Evolutionary conservation across 164 flowering plant genomes (phyloP).

Genomic region (Umbellularia californica): DNA sequence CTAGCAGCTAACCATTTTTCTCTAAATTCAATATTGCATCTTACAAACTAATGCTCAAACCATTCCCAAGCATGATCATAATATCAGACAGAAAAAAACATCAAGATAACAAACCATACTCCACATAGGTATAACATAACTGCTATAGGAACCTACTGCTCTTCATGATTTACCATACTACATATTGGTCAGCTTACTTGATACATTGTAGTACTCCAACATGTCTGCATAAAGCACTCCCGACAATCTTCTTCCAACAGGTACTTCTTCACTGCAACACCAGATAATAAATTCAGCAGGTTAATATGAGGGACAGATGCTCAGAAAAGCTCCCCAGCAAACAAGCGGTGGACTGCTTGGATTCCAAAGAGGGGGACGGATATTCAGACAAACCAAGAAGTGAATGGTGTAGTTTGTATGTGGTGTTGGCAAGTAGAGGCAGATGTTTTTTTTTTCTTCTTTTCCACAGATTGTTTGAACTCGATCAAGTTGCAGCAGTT

Average conservation of each 20-base stretch:
- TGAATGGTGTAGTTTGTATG: neutral
- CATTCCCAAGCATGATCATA: neutral
- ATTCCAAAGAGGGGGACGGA: neutral
- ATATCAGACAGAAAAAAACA: neutral
- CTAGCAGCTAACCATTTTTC: neutral
- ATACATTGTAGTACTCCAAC: neutral
- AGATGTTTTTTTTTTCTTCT: too few species aligned
- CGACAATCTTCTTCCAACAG: neutral
- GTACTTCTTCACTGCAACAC: neutral
- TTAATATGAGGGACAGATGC: neutral
- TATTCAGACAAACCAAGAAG: neutral
- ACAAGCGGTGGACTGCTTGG: too few species aligned
- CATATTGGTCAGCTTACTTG: neutral
- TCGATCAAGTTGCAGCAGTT: neutral
- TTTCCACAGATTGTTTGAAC: neutral
- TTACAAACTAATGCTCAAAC: neutral
- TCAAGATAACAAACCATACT: neutral
- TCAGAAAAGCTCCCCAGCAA: neutral
- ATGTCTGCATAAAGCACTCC: neutral
- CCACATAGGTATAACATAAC: neutral
- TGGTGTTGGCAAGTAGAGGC: neutral
- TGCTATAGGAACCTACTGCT: neutral
- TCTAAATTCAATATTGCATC: neutral
- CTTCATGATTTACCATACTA: neutral
- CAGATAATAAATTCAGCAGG: neutral